Evolutionary conservation across 441 rosid genomes (phyloP), one percentile per base, ranked within the genome.

Genomic region (Adansonia madagascariensis): DNA sequence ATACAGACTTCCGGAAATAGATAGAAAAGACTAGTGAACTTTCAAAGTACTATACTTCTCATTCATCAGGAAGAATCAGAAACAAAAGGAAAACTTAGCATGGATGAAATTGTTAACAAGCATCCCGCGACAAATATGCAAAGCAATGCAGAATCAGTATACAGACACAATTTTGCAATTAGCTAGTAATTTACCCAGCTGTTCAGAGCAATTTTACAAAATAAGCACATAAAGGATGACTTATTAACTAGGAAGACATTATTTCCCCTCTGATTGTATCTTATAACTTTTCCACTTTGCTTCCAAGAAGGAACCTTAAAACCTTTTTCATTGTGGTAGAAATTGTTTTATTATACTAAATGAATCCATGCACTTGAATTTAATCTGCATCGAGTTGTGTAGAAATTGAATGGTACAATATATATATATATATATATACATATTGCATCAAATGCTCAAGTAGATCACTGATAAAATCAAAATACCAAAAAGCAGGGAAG

Each of bases 401-500:
- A 22, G 35, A 46, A 46, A 47, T 11, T 47, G 73, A 68, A 71
- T 39, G 8, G 35, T 3, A 31, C 35, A 31, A 31, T 27, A 27
- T 27, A 27, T 27, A 27, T 27, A 27, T 27, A 27, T 27, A 27
- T 27, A 55, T 52, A 39, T 17, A 31, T 31, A 31, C 0, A 7
- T 0, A 71, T 14, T 0, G 11, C 6, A 8, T 3, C 24, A 52
- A 31, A 24, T 47, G 4, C 20, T 35, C n/a, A 71, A 12, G n/a
- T 14, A 31, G 20, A 20, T 31, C 18, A 57, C 31, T 6, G 59
- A 24, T 4, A 71, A 73, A 12, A 6, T 10, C 22, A 60, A 66
- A 66, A 39, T 55, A 70, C 47, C 43, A 47, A 50, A 71, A 60
- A 27, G 67, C 43, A 27, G 68, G 31, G 18, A 41, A 80, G 65